These are phyloP conservation scores for Leptosphaerulina australis DNA, from an alignment of 2,329 filamentous ascomycete genomes.

Conservation along the genomic window DNA sequence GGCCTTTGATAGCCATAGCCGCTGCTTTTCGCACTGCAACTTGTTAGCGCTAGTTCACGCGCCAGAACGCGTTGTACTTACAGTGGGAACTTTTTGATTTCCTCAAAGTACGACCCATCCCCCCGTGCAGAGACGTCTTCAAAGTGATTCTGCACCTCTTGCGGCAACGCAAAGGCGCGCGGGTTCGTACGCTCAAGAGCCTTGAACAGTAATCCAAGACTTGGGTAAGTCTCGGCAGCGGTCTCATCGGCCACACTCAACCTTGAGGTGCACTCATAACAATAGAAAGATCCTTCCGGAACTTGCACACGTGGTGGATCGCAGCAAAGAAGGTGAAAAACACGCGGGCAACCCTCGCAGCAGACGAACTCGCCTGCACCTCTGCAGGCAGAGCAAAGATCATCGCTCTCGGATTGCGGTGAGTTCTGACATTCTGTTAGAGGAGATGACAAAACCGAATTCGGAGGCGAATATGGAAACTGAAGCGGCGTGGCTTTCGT, in stretches of 20 bases:
- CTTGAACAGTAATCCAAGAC: constrained; percentile 68
- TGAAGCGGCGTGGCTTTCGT: constrained; percentile 35
- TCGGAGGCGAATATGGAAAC: constrained; percentile 46
- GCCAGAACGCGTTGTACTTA: constrained; percentile 54
- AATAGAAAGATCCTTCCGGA: constrained; percentile 69
- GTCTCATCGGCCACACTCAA: constrained; percentile 35
- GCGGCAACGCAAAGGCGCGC: constrained; percentile 72
- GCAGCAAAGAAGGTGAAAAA: constrained; percentile 89
- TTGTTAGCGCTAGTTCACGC: constrained; percentile 37
- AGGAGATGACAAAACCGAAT: constrained; percentile 44
- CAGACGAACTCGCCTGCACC: constrained; percentile 85
- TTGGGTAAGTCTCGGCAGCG: constrained; percentile 24
- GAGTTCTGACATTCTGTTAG: constrained; percentile 51
- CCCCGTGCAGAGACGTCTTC: constrained; percentile 77
- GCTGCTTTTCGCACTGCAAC: constrained; percentile 45
- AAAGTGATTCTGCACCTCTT: constrained; percentile 74
- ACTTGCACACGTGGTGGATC: constrained; percentile 67
- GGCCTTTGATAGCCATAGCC: constrained; percentile 50
- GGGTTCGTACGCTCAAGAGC: constrained; percentile 72
- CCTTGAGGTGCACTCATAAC: constrained; percentile 58
- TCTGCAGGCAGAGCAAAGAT: constrained; percentile 86
- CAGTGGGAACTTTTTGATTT: constrained; percentile 62
- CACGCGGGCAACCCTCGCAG: constrained; percentile 88
- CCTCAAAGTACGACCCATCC: constrained; percentile 82
- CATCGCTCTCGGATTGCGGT: constrained; percentile 71